Conservation (phyloP, 805 yeast species). For the Candida pseudofarinosa region DNA sequence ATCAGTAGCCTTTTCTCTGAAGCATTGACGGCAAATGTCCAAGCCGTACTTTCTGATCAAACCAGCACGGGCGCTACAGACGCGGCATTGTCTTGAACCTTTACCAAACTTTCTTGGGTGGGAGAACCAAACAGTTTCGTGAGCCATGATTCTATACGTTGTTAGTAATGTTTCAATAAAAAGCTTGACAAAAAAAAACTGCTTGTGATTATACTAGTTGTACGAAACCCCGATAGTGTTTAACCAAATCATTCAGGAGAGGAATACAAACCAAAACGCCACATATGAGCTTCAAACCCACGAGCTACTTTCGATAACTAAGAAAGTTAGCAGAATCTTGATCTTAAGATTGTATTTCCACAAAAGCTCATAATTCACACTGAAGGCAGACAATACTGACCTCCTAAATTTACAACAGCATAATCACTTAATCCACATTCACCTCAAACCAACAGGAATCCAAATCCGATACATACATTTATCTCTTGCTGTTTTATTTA, state of each 20-base stretch:
- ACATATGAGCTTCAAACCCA: too few relatives aligned
- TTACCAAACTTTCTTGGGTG: constrained; percentile 99
- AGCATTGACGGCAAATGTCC: constrained; percentile 99
- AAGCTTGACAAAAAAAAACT: too few relatives aligned
- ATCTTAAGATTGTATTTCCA: too few relatives aligned
- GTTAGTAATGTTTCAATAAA: constrained; percentile 33
- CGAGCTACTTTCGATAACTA: too few relatives aligned
- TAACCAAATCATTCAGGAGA: too few relatives aligned
- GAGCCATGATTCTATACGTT: constrained; percentile 79
- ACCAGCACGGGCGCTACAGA: constrained; percentile 98
- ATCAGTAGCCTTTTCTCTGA: constrained; percentile 99
- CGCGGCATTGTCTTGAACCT: constrained; percentile 99
- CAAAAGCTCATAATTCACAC: not conserved
- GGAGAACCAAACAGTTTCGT: constrained; percentile 99
- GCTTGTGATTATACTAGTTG: too few relatives aligned
- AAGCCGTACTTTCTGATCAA: constrained; percentile 99
- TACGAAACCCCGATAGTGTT: too few relatives aligned
- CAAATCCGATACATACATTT: not conserved
- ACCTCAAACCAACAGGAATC: not conserved
- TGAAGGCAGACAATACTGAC: not conserved
- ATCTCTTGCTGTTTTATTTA: not conserved
- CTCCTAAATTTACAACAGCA: not conserved
- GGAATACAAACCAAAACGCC: not conserved
- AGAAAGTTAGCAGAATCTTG: too few relatives aligned
- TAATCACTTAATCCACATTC: not conserved